A percentile compares a stretch with the other conserved stretches of the same genome.
These are phyloP conservation scores for Sphenostylis stenocarpa DNA, from an alignment of 306 rosid genomes.

Conservation along the genomic window DNA sequence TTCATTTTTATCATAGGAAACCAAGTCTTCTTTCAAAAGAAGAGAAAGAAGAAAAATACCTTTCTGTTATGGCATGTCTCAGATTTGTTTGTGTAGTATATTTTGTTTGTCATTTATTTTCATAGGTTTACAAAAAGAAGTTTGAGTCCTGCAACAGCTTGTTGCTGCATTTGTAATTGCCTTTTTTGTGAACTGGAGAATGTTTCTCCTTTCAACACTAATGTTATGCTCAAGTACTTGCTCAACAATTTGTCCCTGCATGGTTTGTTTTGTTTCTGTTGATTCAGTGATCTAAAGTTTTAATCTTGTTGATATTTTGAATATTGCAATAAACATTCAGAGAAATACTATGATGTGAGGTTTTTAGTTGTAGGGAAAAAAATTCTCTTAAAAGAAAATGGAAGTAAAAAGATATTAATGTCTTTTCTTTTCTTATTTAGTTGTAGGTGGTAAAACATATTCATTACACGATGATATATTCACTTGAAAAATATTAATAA, in stretches of 20 bases:
- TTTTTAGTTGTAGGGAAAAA: no score
- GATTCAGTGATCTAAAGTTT: no score
- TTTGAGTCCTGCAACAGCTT: slow-evolving; percentile 12
- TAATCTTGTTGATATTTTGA: no score
- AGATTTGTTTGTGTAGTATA: slow-evolving; percentile 27
- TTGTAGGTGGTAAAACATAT: no score
- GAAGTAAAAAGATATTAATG: no score
- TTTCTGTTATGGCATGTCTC: background rate
- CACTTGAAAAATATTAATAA: no score
- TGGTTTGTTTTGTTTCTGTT: background rate
- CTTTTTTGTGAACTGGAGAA: background rate
- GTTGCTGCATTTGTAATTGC: background rate
- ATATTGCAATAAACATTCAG: no score
- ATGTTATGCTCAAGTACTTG: background rate
- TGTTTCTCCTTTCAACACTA: background rate
- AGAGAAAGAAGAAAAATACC: background rate
- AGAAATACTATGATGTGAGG: no score
- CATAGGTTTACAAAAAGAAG: slow-evolving; percentile 26
- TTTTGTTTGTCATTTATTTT: slow-evolving; percentile 21
- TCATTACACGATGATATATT: no score
- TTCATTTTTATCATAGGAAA: slow-evolving; percentile 35
- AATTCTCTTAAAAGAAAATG: no score
- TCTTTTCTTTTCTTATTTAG: no score
- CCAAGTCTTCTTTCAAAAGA: slow-evolving; percentile 18
- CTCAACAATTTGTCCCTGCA: background rate